phyloP scores from a whole-genome alignment of 2,329 filamentous ascomycete species.

The Dendrostoma leiphaemia region DNA sequence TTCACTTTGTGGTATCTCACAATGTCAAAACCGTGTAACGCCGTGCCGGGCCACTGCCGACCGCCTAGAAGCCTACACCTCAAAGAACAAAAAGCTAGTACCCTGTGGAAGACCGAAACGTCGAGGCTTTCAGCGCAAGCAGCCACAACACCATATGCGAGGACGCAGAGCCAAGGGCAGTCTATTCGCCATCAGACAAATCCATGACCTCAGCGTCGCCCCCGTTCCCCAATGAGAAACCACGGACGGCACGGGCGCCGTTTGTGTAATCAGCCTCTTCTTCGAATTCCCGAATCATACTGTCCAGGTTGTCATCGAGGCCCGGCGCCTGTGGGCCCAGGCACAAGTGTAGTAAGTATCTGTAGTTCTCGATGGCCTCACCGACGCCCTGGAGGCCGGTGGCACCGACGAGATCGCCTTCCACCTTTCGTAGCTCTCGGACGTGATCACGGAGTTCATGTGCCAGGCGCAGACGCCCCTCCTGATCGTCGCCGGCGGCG shows the following conservation, averaged over 20 bases:
- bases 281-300: conserved; percentile 62
- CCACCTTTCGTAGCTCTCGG: conserved; percentile 58
- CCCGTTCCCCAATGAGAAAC: conserved; percentile 6
- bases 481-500: conserved; percentile 41
- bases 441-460: conserved; percentile 56
- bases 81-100: too few relatives aligned
- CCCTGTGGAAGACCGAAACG: neutral
- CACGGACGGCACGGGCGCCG: conserved; percentile 4
- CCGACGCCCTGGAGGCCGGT: conserved; percentile 68
- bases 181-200: conserved; percentile 26
- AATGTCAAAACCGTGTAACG: neutral
- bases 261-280: conserved; percentile 52
- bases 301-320: conserved; percentile 63
- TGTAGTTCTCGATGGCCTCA: conserved; percentile 72
- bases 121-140: neutral
- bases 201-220: conserved; percentile 26
- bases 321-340: conserved; percentile 67
- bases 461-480: conserved; percentile 57
- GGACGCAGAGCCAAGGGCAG: conserved; percentile 7
- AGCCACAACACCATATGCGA: neutral
- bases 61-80: neutral
- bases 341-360: conserved; percentile 65
- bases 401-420: conserved; percentile 67
- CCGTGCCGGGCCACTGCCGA: neutral
- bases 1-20: neutral